Percentiles rank a stretch among this genome's conserved stretches.
These are phyloP conservation scores for Ophiostoma angusticollis DNA, from an alignment of 2,329 filamentous ascomycete genomes.

Conservation along the genomic window DNA sequence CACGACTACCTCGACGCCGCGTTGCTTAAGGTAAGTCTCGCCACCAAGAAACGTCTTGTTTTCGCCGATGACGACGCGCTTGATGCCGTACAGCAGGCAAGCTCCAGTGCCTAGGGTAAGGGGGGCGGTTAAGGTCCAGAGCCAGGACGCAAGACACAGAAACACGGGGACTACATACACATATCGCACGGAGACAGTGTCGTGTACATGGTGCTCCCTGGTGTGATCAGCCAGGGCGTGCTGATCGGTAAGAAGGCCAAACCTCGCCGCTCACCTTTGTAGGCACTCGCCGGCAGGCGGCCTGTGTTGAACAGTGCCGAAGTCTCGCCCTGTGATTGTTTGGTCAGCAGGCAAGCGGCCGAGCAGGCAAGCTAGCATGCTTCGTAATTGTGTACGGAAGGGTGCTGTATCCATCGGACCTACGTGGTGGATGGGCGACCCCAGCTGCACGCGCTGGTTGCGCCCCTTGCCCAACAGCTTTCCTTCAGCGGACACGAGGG, in stretches of 20 bases:
- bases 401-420: slow-evolving; percentile 17
- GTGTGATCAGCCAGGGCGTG: not conserved
- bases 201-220: slow-evolving; percentile 68
- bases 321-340: slow-evolving; percentile 40
- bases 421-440: slow-evolving; percentile 59
- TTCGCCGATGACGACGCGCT: slow-evolving; percentile 63
- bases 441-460: slow-evolving; percentile 64
- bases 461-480: slow-evolving; percentile 58
- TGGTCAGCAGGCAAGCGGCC: not conserved
- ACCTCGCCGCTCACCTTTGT: slow-evolving; percentile 29
- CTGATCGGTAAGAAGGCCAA: slow-evolving; percentile 3
- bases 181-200: slow-evolving; percentile 70
- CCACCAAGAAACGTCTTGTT: slow-evolving; percentile 64
- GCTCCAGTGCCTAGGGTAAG: slow-evolving; percentile 54
- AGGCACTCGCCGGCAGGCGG: slow-evolving; percentile 54
- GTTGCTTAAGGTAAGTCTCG: slow-evolving; percentile 54
- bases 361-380: not conserved
- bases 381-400: not conserved
- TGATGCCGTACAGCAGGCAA: slow-evolving; percentile 62
- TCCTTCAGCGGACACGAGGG: slow-evolving; percentile 55
- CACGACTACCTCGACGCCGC: slow-evolving; percentile 62
- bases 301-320: slow-evolving; percentile 64
- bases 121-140: not conserved
- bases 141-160: not conserved
- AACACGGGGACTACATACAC: slow-evolving; percentile 33